Conservation (phyloP, 2,329 filamentous ascomycete genomes). For the Aplosporella prunicola region DNA sequence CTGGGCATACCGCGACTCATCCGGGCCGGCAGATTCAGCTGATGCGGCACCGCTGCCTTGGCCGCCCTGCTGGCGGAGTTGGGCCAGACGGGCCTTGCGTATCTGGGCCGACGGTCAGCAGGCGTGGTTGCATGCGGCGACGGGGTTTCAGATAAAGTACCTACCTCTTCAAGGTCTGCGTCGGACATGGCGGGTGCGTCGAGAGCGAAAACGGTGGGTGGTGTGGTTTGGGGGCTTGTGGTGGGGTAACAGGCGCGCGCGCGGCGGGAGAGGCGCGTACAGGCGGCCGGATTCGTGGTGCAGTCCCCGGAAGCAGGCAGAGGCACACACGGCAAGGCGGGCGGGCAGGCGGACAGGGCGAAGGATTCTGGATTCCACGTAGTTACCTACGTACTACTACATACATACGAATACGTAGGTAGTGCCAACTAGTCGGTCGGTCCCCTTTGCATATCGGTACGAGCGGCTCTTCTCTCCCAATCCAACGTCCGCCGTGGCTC, state of each 20-base stretch:
- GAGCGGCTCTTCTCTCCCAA: too few relatives aligned
- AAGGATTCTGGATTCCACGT: too few relatives aligned
- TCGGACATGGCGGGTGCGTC: constrained; percentile 45
- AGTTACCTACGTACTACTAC: too few relatives aligned
- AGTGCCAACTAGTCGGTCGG: too few relatives aligned
- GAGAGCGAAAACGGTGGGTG: background rate
- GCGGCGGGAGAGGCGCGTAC: background rate
- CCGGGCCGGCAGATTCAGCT: constrained; percentile 17
- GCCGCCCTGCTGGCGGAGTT: constrained; percentile 68
- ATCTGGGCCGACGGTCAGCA: constrained; percentile 48
- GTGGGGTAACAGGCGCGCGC: background rate
- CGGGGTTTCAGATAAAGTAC: constrained; percentile 4
- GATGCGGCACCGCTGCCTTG: constrained; percentile 43
- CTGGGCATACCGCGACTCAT: constrained; percentile 47
- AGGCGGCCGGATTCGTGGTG: too few relatives aligned
- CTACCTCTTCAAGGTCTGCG: constrained; percentile 55
- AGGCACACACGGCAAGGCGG: too few relatives aligned
- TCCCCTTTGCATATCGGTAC: too few relatives aligned
- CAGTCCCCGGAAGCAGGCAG: too few relatives aligned
- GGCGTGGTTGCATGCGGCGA: constrained; percentile 2
- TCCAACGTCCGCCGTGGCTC: too few relatives aligned
- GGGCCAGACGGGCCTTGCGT: constrained; percentile 80
- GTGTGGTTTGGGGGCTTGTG: background rate
- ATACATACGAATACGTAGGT: too few relatives aligned
- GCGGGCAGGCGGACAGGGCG: too few relatives aligned